Conservation (phyloP, 345 rosid species). For the Moricandia arvensis region DNA sequence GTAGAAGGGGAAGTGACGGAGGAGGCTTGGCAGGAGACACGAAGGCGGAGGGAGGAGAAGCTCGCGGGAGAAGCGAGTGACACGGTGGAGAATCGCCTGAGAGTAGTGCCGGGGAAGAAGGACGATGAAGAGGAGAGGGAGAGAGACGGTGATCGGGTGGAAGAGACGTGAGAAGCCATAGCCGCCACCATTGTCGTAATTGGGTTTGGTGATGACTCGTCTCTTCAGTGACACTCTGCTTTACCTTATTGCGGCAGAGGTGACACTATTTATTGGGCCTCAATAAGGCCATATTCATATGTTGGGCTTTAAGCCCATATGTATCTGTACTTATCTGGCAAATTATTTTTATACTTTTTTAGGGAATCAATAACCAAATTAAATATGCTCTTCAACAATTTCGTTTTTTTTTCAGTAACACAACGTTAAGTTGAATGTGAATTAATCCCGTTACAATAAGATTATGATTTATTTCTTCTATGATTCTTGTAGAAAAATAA, state of each 20-base stretch:
- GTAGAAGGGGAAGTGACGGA: constrained; percentile 54
- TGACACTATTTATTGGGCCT: neutral
- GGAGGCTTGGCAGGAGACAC: constrained; percentile 63
- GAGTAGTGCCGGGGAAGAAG: constrained; percentile 32
- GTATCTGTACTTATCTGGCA: too few relatives aligned
- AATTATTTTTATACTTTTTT: too few relatives aligned
- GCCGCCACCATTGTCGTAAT: constrained; percentile 69
- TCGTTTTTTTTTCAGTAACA: too few relatives aligned
- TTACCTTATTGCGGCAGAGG: neutral
- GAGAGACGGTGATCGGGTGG: constrained; percentile 39
- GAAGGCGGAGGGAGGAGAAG: constrained; percentile 31
- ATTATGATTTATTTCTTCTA: too few relatives aligned
- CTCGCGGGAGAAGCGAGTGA: constrained; percentile 35
- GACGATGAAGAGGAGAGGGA: constrained; percentile 47
- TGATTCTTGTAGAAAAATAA: too few relatives aligned
- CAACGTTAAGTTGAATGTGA: too few relatives aligned
- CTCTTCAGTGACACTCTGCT: neutral
- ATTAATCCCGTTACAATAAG: too few relatives aligned
- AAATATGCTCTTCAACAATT: too few relatives aligned
- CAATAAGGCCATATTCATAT: neutral
- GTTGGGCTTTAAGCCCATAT: too few relatives aligned
- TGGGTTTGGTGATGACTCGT: neutral
- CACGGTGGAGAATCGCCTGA: constrained; percentile 26
- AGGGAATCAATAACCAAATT: too few relatives aligned
- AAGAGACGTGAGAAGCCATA: constrained; percentile 46